These are phyloP conservation scores for Ceratobasidium sp. DNA, from an alignment of 1,284 basidiomycete species.

Conservation along the genomic window DNA sequence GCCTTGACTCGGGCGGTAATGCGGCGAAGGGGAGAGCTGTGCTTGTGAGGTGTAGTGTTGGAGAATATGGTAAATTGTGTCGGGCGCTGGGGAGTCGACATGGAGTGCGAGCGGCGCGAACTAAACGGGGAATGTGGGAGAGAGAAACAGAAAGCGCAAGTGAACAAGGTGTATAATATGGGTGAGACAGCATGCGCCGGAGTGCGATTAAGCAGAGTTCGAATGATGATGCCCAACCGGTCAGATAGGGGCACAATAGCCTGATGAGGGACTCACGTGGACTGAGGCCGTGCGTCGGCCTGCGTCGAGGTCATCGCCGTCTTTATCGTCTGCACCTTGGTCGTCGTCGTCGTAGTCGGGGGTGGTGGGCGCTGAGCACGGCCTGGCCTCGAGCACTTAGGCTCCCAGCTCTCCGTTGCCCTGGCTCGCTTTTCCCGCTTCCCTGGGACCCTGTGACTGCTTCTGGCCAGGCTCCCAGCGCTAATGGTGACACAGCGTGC, in stretches of 20 bases:
- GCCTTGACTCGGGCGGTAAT: slow-evolving; percentile 36
- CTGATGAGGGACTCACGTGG: slow-evolving; percentile 12
- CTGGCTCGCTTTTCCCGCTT: too few species aligned
- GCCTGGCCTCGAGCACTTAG: too few species aligned
- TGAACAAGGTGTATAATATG: not conserved
- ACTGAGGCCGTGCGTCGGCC: slow-evolving; percentile 19
- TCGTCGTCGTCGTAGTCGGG: not conserved
- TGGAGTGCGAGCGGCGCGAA: slow-evolving; percentile 35
- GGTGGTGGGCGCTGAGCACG: not conserved
- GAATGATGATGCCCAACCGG: slow-evolving; percentile 1
- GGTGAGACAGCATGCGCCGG: slow-evolving; percentile 3
- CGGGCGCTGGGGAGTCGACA: slow-evolving; percentile 36
- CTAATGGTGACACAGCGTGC: too few species aligned
- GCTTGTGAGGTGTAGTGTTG: slow-evolving; percentile 31
- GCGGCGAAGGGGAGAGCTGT: slow-evolving; percentile 24
- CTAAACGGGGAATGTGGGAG: not conserved
- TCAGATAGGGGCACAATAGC: slow-evolving; percentile 32
- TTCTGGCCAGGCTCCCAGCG: too few species aligned
- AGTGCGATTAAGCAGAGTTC: slow-evolving; percentile 20
- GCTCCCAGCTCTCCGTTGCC: too few species aligned
- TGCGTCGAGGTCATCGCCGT: not conserved
- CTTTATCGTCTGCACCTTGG: not conserved
- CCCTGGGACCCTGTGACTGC: too few species aligned
- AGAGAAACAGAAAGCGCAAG: not conserved
- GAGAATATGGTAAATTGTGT: slow-evolving; percentile 38